Conservation (phyloP, 164 flowering plant genomes). For the grape (Vitis vinifera) region DNA sequence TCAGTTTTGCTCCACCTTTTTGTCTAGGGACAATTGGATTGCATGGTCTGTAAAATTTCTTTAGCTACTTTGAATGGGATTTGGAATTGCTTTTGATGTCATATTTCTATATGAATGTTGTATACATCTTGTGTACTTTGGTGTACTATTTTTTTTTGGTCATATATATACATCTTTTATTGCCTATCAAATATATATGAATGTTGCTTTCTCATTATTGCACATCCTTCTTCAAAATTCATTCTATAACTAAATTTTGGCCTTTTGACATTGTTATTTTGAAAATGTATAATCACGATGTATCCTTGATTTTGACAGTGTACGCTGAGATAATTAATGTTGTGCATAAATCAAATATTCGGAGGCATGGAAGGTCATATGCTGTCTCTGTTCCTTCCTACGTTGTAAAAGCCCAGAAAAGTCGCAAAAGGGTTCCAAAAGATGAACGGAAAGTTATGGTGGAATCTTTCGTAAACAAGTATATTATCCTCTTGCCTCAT, state of each 20-base stretch:
- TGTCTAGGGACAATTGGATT: too few species aligned
- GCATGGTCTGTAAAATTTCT: too few species aligned
- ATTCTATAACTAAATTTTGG: neutral
- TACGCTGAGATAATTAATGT: slow-evolving; percentile 5
- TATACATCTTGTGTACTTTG: too few species aligned
- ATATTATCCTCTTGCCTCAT: slow-evolving; percentile 1
- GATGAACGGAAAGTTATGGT: slow-evolving; percentile 51
- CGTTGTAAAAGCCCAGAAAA: slow-evolving; percentile 21
- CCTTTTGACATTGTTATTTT: neutral
- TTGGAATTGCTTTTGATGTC: too few species aligned
- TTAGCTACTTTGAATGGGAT: too few species aligned
- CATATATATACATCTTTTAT: too few species aligned
- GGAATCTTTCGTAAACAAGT: slow-evolving; percentile 53
- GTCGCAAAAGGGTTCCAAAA: slow-evolving; percentile 34
- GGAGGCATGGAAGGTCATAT: slow-evolving; percentile 37
- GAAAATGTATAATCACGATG: neutral
- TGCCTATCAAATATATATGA: too few species aligned
- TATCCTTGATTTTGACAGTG: slow-evolving; percentile 8
- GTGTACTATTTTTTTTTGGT: too few species aligned
- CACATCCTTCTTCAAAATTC: neutral
- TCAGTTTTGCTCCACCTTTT: too few species aligned
- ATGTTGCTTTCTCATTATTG: neutral
- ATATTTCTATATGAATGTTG: too few species aligned
- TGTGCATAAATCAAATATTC: slow-evolving; percentile 9
- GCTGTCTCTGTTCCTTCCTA: slow-evolving; percentile 52